Evolutionary conservation across 1,284 basidiomycete species (phyloP).

Genomic region (Cronartium quercuum): DNA sequence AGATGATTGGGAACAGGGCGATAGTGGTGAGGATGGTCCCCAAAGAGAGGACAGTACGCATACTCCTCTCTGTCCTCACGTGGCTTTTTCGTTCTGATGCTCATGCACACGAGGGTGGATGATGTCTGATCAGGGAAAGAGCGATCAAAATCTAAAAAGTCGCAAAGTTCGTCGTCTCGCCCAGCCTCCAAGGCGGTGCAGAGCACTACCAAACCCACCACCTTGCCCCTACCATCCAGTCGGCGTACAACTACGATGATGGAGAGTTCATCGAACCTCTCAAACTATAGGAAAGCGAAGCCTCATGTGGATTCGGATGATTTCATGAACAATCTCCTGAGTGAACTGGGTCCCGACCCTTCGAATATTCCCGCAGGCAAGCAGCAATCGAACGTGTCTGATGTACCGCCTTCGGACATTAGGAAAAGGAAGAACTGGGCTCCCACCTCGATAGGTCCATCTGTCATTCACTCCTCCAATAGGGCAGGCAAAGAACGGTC

Average conservation of each 20-base stretch:
- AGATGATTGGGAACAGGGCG: conserved; percentile 68
- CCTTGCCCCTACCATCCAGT: not conserved
- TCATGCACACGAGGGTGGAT: not conserved
- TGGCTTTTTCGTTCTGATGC: not conserved
- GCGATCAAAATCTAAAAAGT: not conserved
- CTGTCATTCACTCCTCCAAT: not conserved
- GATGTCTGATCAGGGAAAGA: not conserved
- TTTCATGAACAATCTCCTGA: conserved; percentile 24
- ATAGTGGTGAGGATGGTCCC: conserved; percentile 47
- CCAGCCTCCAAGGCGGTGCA: not conserved
- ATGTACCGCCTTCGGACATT: not conserved
- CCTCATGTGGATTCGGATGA: conserved; percentile 14
- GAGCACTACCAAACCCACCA: not conserved
- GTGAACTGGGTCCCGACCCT: conserved; percentile 18
- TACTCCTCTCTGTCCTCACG: not conserved
- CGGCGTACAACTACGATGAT: not conserved
- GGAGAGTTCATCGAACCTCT: not conserved
- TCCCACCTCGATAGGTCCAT: not conserved
- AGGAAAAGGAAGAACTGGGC: conserved; percentile 17
- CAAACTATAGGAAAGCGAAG: conserved; percentile 27
- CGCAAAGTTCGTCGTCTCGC: not conserved
- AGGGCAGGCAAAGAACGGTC: not conserved
- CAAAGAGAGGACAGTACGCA: conserved; percentile 48
- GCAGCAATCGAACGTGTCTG: not conserved
- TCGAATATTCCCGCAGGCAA: not conserved